Evolutionary conservation across 2,329 filamentous ascomycete genomes (phyloP), one percentile per base, ranked within the genome.

Genomic region (Fusarium tupiense): DNA sequence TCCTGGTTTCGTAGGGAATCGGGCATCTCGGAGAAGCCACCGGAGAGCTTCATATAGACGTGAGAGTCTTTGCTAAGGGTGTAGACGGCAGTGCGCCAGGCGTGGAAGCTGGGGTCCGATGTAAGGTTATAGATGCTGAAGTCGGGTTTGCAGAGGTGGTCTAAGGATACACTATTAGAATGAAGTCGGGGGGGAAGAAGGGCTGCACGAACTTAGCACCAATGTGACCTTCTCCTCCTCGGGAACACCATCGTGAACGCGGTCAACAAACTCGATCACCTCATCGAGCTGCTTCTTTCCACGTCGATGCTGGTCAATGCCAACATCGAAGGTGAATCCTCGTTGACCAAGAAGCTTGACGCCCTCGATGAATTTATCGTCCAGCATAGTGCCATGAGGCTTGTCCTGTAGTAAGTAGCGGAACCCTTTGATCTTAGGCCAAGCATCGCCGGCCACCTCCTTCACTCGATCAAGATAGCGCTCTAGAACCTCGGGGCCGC

Each of bases 31-130:
- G 92, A 91, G 82, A 98, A 95, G 53, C 88, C 90, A 13, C 96
- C 96, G 1, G 93, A 96, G n/a, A 98, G 88, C 85, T 98, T 98
- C 89, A 98, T 93, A 85, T 93, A 97, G n/a, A 92, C 91, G 58
- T 86, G 88, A 56, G 86, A 84, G 80, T 89, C 89, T 67, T 88
- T 88, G 75, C 91, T 89, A 78, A 97, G 90, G 14, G 88, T 86
- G 76, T 89, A 89, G 79, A 97, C 90, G 69, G 90, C 87, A 20
- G 87, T 86, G 63, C 90, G 89, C 94, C 94, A 97, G 63, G 89
- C 88, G 64, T 88, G 82, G 81, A 93, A 95, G 33, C 87, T 85
- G 3, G 88, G 85, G 78, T 91, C 87, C 41, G 82, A 85, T 54
- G 85, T 87, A 72, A 82, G 76, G 81, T 88, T 91, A 84, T 88